phyloP scores from a whole-genome alignment of 2,329 filamentous ascomycete genomes.

The Diplodia seriata region DNA sequence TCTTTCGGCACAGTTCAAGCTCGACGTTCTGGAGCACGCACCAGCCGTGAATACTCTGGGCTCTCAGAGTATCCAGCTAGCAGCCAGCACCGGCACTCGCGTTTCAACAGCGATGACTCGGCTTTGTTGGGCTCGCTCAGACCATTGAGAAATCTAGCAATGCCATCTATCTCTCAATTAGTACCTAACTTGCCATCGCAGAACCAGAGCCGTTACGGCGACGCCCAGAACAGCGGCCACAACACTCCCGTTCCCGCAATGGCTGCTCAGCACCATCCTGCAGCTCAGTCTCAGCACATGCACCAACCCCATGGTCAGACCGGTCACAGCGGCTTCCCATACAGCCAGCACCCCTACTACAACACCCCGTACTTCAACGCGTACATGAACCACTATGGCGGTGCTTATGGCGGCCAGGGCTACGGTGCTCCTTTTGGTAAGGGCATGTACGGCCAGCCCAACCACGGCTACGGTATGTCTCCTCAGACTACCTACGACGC shows the following conservation, averaged over 20 bases:
- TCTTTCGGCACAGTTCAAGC: neutral
- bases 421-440: slow-evolving; percentile 62
- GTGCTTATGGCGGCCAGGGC: slow-evolving; percentile 57
- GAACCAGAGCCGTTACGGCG: slow-evolving; percentile 73
- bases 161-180: slow-evolving; percentile 26
- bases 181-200: slow-evolving; percentile 34
- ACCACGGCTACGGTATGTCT: slow-evolving; percentile 64
- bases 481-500: slow-evolving; percentile 65
- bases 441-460: slow-evolving; percentile 69
- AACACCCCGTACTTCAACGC: slow-evolving; percentile 65
- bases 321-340: slow-evolving; percentile 41
- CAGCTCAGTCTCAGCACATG: slow-evolving; percentile 52
- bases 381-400: slow-evolving; percentile 69
- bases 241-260: slow-evolving; percentile 85
- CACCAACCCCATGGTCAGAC: slow-evolving; percentile 60
- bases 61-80: slow-evolving; percentile 12
- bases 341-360: slow-evolving; percentile 66
- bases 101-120: neutral
- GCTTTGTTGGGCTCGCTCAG: neutral
- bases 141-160: neutral
- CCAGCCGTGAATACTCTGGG: slow-evolving; percentile 1
- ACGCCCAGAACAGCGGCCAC: slow-evolving; percentile 84
- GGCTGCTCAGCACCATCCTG: slow-evolving; percentile 62
- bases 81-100: neutral
- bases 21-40: neutral